A percentile compares a stretch with the other conserved stretches of the same genome.
These are phyloP conservation scores for Pisolithus albus DNA, from an alignment of 768 basidiomycete species.

Conservation along the genomic window DNA sequence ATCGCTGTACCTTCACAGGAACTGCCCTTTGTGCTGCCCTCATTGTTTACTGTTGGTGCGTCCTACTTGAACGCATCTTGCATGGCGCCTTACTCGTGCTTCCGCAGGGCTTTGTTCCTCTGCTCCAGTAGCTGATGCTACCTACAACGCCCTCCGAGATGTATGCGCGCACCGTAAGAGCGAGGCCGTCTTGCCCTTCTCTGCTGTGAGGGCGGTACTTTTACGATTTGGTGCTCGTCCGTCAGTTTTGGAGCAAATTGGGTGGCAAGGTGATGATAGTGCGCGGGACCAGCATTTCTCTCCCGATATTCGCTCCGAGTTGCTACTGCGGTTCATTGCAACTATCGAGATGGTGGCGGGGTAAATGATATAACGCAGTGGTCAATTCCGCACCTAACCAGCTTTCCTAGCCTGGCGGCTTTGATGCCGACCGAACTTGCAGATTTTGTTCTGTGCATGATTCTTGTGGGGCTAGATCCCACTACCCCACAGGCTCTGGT, in stretches of 20 bases:
- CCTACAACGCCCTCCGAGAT: slow-evolving; percentile 29
- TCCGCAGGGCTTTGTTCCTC: slow-evolving; percentile 14
- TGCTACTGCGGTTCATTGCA: slow-evolving; percentile 36
- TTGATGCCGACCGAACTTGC: slow-evolving; percentile 38
- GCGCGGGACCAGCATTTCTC: slow-evolving; percentile 11
- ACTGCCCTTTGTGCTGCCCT: slow-evolving; percentile 28
- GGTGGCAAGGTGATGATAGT: slow-evolving; percentile 19
- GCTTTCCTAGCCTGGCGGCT: slow-evolving; percentile 28
- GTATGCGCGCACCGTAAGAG: slow-evolving; percentile 22
- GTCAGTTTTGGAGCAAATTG: slow-evolving; percentile 28
- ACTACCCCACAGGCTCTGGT: slow-evolving; percentile 38
- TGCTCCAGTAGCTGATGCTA: slow-evolving; percentile 26
- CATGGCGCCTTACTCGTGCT: slow-evolving; percentile 5
- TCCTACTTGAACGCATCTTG: not conserved
- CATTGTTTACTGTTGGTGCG: slow-evolving; percentile 39
- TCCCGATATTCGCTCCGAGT: slow-evolving; percentile 20
- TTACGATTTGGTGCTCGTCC: slow-evolving; percentile 40
- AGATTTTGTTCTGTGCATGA: slow-evolving; percentile 42
- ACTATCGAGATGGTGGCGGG: slow-evolving; percentile 38
- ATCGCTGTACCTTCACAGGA: slow-evolving; percentile 25
- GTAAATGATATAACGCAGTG: slow-evolving; percentile 30
- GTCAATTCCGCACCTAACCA: slow-evolving; percentile 1
- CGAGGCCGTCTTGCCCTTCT: slow-evolving; percentile 27
- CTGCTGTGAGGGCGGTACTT: slow-evolving; percentile 32
- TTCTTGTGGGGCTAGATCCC: slow-evolving; percentile 53